Evolutionary conservation across 2,329 filamentous ascomycete species (phyloP).

Genomic region (Apiospora phragmitis): DNA sequence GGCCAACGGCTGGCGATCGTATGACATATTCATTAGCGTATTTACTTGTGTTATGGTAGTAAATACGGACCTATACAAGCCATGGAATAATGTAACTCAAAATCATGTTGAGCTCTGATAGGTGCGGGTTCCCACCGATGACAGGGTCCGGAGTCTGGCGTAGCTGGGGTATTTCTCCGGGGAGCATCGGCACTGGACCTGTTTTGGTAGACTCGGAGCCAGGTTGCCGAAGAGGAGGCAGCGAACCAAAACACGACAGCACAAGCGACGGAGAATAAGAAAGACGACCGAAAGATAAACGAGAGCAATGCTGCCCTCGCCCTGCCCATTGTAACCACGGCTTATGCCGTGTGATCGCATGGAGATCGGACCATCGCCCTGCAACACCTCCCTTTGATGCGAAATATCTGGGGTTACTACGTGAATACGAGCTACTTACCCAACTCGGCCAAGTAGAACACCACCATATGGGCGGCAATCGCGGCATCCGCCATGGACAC

Average conservation of each 20-base stretch:
- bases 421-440: background rate
- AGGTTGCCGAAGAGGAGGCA: background rate
- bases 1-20: background rate
- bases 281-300: background rate
- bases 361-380: background rate
- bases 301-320: background rate
- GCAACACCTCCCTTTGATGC: background rate
- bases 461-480: background rate
- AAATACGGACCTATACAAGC: background rate
- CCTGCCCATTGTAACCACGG: background rate
- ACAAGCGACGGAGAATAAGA: background rate
- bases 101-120: background rate
- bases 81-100: background rate
- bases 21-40: background rate
- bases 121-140: background rate
- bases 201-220: conserved; percentile 1
- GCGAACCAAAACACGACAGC: background rate
- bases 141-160: background rate
- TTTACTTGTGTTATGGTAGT: background rate
- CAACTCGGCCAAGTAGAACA: background rate
- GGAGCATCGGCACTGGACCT: background rate
- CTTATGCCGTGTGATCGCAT: background rate
- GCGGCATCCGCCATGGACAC: background rate
- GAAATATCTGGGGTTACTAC: background rate
- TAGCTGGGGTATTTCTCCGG: conserved; percentile 3